Base-by-base conservation (phyloP, 2,329 filamentous ascomycete species). In the Diaporthe destruens region DNA sequence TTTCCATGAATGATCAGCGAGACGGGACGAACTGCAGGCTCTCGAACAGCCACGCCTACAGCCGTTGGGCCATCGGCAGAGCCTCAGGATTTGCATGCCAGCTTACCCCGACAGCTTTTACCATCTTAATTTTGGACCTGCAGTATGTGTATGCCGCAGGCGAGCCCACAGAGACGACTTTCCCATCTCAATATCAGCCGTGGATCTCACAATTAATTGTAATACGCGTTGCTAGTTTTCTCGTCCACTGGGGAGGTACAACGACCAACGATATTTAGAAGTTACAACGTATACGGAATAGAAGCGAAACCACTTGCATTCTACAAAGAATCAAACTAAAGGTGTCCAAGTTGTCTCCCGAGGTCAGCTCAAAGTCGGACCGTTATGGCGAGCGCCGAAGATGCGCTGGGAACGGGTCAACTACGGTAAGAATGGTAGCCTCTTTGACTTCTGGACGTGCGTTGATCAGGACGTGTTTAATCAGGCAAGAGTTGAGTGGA, bases 401-500 rank as follows among this genome's bases (percentile, higher is more conserved):
- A 67, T 47, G 59, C 20, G 11, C 29, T 36, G 14, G 66, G 18
- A 3, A 56, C 36, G 25, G 54, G 53, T 6, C 61, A 72, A 34
- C 20, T 72, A 2, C 32, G 42, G 69, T 67, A 20, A 72, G 69
- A 25, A 25, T 4, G 16, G 2, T 23, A 2, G 11, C 20, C 18
- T 2, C n/a, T 11, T 34, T 20, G 14, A 2, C n/a, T 9, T 16
- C 16, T 65, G 18, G 11, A 36, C 29, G 9, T 9, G 2, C 8
- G 11, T 8, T 65, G 42, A 65, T 42, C 23, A 14, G 23, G 29
- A 18, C 6, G 59, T 23, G 2, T 42, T 23, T 2, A 14, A 51
- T 9, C 12, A 74, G 67, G 39, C 73, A 74, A 42, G 65, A 71
- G 20, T 55, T 74, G 23, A 71, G 44, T 29, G 69, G 73, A 4